Conservation (phyloP, 805 yeast species). For the Saitoella complicata region DNA sequence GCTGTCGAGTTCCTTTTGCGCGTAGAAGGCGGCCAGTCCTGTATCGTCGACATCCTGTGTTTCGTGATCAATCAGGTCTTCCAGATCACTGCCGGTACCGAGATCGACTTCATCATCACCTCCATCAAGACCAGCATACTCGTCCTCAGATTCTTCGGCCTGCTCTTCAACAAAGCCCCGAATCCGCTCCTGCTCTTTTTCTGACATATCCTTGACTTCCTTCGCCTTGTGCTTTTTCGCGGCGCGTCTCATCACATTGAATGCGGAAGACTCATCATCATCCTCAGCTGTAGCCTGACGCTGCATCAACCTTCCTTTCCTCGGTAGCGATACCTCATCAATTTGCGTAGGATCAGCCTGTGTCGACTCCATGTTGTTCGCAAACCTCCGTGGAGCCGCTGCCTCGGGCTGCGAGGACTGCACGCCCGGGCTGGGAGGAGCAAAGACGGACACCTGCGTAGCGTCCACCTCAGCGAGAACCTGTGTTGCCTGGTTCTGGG, state of each 20-base stretch:
- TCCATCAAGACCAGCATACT: constrained; percentile 46
- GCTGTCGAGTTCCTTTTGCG: constrained; percentile 39
- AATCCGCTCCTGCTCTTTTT: neutral
- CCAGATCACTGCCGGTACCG: constrained; percentile 1
- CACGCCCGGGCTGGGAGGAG: too few species aligned
- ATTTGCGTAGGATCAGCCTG: too few species aligned
- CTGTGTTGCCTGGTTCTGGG: too few species aligned
- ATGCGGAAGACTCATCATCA: too few species aligned
- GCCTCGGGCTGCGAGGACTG: too few species aligned
- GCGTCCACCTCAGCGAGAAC: too few species aligned
- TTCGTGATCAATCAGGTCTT: constrained; percentile 21
- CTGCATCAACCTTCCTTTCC: too few species aligned
- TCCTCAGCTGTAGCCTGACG: too few species aligned
- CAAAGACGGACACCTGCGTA: too few species aligned
- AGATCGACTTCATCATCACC: constrained; percentile 12
- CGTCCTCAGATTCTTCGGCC: constrained; percentile 82
- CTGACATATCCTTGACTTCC: constrained; percentile 38
- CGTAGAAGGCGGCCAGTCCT: constrained; percentile 28
- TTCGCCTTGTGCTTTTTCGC: constrained; percentile 21
- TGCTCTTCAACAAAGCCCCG: constrained; percentile 40
- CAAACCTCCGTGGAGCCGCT: too few species aligned
- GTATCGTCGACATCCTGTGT: constrained; percentile 44
- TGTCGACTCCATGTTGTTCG: too few species aligned
- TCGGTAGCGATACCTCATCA: too few species aligned
- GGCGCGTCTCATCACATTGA: neutral